phyloP scores from a whole-genome alignment of 2,329 filamentous ascomycete species.

The Epichloe gansuensis region DNA sequence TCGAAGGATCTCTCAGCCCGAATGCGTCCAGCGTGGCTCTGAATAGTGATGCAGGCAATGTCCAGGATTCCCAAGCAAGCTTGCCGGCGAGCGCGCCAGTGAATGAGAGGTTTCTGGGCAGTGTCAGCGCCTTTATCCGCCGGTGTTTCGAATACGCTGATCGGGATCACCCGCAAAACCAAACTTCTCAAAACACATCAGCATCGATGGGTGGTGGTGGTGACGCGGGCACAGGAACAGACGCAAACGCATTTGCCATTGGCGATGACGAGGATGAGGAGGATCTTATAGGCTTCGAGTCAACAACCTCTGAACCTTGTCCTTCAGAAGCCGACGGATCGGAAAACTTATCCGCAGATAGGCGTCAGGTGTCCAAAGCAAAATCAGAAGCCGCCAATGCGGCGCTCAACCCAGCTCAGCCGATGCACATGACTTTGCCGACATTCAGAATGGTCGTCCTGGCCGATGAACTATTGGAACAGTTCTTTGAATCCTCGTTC shows the following conservation, averaged over 20 bases:
- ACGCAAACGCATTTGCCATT: conserved; percentile 51
- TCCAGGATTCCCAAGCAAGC: conserved; percentile 23
- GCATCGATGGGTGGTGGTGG: conserved; percentile 14
- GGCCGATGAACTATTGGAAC: conserved; percentile 86
- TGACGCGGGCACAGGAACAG: conserved; percentile 27
- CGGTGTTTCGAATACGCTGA: conserved; percentile 98
- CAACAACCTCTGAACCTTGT: conserved; percentile 23
- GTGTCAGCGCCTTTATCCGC: conserved; percentile 89
- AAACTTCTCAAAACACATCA: conserved; percentile 16
- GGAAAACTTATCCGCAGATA: conserved; percentile 27
- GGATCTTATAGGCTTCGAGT: conserved; percentile 50
- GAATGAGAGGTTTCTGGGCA: conserved; percentile 82
- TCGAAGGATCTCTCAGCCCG: conserved; percentile 63
- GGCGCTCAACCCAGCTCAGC: conserved; percentile 84
- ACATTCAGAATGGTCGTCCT: conserved; percentile 98
- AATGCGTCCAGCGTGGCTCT: conserved; percentile 46
- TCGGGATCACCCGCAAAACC: conserved; percentile 63
- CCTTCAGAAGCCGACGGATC: conserved; percentile 31
- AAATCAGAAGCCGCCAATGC: conserved; percentile 72
- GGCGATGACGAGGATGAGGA: conserved; percentile 51
- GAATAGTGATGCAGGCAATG: conserved; percentile 23
- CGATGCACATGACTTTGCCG: conserved; percentile 87
- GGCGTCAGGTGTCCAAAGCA: conserved; percentile 43
- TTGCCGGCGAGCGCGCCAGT: conserved; percentile 43
- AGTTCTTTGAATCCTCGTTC: conserved; percentile 96